Evolutionary conservation across 306 rosid species (phyloP), one percentile per base, ranked within the genome.

Genomic region (Begonia loranthoides): DNA sequence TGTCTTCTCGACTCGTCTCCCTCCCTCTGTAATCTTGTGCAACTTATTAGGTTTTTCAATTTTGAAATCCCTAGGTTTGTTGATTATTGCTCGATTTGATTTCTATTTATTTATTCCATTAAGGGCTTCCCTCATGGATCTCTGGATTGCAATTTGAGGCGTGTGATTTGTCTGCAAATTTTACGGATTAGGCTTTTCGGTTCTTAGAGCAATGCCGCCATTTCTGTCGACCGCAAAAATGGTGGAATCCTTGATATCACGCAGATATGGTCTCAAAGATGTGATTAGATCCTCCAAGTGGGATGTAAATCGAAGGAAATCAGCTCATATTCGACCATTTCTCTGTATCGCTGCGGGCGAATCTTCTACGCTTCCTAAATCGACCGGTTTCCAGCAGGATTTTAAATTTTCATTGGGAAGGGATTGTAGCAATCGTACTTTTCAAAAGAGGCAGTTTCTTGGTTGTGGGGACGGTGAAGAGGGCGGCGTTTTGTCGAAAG

Each of bases 391-490:
- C 16, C 57, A 52, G 24, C 60, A 50, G 54, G 70, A 52, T 21
- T 47, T 17, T 12, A 56, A 21, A 19, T 40, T 19, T 44, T 21
- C 44, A 39, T 48, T 60, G 8, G 54, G 73, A 48, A 55, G 52
- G 15, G 63, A 46, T 9, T 52, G 33, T 34, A 47, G 61, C 50
- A 50, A 34, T 50, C 59, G 34, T 47, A 46, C 15, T 50, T 49
- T 66, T 13, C 95, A 84, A 55, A 55, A 60, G 56, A 73, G 94
- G 64, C 71, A 46, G 50, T 86, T 92, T 64, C 76, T 92, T 52
- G 99, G 99, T 43, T 70, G 84, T 51, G 99, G 94, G 17, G 94
- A 92, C 36, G 93, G 96, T 34, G 88, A 78, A 19, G 99, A 90
- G 70, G 83, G 72, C 52, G 38, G 71, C 41, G 76, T 76, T 66